Evolutionary conservation across 116 monocot genomes (phyloP).

Genomic region (Phalaenopsis hybrid): DNA sequence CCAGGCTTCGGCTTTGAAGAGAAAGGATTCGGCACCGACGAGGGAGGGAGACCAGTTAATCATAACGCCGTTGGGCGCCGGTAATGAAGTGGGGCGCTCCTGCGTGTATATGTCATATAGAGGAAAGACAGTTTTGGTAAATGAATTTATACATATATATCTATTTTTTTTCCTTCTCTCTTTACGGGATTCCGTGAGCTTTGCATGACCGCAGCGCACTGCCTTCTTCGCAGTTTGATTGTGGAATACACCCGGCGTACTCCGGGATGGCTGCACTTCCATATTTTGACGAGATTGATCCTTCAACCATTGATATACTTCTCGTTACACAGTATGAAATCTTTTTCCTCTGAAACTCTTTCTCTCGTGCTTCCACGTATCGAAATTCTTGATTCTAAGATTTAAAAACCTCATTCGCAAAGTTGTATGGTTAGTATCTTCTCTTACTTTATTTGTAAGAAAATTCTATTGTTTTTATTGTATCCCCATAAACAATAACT

Average conservation of each 20-base stretch:
- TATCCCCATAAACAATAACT: not conserved
- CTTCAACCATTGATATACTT: conserved; percentile 85
- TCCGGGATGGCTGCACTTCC: conserved; percentile 97
- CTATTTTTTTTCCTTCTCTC: not conserved
- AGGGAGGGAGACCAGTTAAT: conserved; percentile 77
- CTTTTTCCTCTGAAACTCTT: not conserved
- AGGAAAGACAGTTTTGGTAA: conserved; percentile 82
- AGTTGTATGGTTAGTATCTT: not conserved
- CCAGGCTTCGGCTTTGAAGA: conserved; percentile 32
- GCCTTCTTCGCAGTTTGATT: conserved; percentile 64
- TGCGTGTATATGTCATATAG: conserved; percentile 90
- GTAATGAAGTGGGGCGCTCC: conserved; percentile 96
- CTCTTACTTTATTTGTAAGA: not conserved
- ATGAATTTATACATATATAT: not conserved
- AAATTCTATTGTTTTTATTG: not conserved
- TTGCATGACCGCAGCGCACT: not conserved
- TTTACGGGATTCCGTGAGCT: not conserved
- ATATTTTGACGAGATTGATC: conserved; percentile 99
- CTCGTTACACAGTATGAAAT: conserved; percentile 77
- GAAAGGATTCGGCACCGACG: conserved; percentile 38
- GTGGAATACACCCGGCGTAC: conserved; percentile 92
- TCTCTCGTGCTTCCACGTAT: not conserved
- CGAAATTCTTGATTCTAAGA: not conserved
- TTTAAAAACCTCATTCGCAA: not conserved
- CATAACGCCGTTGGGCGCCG: conserved; percentile 84